phyloP scores from a whole-genome alignment of 495 filamentous ascomycete species.

The Oidiodendron maius region DNA sequence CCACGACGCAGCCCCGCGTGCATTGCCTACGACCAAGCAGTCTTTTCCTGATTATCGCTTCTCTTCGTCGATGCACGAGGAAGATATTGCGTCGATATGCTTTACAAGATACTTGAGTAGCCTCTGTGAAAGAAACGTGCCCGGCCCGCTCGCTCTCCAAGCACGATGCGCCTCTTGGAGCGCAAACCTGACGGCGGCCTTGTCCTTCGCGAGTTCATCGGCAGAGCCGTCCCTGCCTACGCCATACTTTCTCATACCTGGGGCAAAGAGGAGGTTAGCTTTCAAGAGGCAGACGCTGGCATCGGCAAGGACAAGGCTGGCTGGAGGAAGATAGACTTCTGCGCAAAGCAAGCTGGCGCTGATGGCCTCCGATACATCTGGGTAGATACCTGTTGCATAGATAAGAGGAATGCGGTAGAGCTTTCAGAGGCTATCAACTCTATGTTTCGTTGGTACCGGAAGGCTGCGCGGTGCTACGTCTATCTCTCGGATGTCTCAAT shows the following conservation, averaged over 20 bases:
- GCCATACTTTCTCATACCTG: not conserved
- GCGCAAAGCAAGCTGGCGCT: not conserved
- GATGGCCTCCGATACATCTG: too few species aligned
- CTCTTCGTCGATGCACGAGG: not conserved
- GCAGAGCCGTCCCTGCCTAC: too few species aligned
- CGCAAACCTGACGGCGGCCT: slow-evolving; percentile 5
- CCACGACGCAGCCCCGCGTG: too few species aligned
- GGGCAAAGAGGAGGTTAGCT: not conserved
- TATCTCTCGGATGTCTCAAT: too few species aligned
- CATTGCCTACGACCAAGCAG: too few species aligned
- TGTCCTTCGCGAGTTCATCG: slow-evolving; percentile 1
- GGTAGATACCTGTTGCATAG: slow-evolving; percentile 1
- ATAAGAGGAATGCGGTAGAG: slow-evolving; percentile 1
- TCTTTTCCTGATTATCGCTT: too few species aligned
- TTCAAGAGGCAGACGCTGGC: slow-evolving; percentile 7
- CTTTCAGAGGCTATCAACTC: too few species aligned
- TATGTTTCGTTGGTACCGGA: too few species aligned
- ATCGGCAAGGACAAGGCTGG: slow-evolving; percentile 5
- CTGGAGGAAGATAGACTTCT: not conserved
- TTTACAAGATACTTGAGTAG: not conserved
- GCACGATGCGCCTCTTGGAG: slow-evolving; percentile 3
- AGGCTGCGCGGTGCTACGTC: too few species aligned
- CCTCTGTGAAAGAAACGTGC: not conserved
- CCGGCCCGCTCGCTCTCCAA: not conserved
- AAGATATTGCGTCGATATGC: not conserved